These are phyloP conservation scores for Westerdykella sp. DNA, from an alignment of 2,329 filamentous ascomycete genomes.

Conservation along the genomic window DNA sequence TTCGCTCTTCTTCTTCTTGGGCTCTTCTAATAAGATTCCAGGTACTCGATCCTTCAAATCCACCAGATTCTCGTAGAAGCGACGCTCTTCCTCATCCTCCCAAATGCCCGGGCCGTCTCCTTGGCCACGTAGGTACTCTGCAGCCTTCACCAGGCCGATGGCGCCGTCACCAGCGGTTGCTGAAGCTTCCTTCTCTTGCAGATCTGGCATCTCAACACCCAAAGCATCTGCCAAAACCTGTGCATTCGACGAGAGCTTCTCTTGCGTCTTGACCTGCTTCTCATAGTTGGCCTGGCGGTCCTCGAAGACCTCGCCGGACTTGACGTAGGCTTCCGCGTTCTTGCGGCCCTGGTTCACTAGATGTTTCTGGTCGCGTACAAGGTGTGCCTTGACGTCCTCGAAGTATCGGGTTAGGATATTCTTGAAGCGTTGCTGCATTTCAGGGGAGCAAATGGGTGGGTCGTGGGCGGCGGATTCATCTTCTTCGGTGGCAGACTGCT, in stretches of 20 bases:
- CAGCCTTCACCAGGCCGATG: slow-evolving; percentile 89
- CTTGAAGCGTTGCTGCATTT: slow-evolving; percentile 77
- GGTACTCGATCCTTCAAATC: slow-evolving; percentile 95
- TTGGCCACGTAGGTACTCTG: slow-evolving; percentile 85
- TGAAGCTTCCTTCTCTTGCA: slow-evolving; percentile 73
- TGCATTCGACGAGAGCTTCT: slow-evolving; percentile 82
- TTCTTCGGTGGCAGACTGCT: slow-evolving; percentile 48
- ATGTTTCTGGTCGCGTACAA: slow-evolving; percentile 86
- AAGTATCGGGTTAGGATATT: slow-evolving; percentile 84
- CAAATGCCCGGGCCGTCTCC: slow-evolving; percentile 91
- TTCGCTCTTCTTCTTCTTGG: slow-evolving; percentile 87
- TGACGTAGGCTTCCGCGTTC: slow-evolving; percentile 97
- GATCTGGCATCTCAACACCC: slow-evolving; percentile 85
- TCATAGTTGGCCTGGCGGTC: slow-evolving; percentile 95
- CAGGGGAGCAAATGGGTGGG: slow-evolving; percentile 65
- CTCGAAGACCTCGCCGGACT: slow-evolving; percentile 96
- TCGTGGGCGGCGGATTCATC: slow-evolving; percentile 54
- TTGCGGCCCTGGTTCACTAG: slow-evolving; percentile 81
- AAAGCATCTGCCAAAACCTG: slow-evolving; percentile 86
- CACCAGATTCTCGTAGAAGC: slow-evolving; percentile 95
- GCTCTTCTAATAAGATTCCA: slow-evolving; percentile 84
- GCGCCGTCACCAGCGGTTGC: slow-evolving; percentile 62
- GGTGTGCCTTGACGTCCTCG: slow-evolving; percentile 83
- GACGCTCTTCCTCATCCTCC: slow-evolving; percentile 96
- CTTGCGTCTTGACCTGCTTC: slow-evolving; percentile 84